Conservation (phyloP, 2,329 filamentous ascomycete genomes). For the Rhexocercosporidium sp. region DNA sequence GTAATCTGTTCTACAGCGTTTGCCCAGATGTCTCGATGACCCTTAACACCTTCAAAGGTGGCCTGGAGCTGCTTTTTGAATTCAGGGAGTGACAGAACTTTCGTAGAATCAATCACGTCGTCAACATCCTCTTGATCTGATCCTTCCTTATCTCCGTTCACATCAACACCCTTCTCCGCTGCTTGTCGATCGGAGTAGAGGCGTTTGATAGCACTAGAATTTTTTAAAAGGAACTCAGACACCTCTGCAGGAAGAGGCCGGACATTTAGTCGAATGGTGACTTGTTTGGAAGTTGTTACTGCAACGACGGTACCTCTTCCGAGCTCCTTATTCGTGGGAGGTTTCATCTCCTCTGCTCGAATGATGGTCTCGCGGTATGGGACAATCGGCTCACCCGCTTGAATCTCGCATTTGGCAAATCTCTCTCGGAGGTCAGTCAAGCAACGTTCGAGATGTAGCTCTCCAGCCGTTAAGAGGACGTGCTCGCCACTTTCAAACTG, state of each 20-base stretch:
- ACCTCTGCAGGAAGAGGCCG: slow-evolving; percentile 78
- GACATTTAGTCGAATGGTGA: slow-evolving; percentile 77
- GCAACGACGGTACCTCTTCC: slow-evolving; percentile 81
- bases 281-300: slow-evolving; percentile 83
- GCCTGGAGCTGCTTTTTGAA: slow-evolving; percentile 75
- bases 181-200: slow-evolving; percentile 75
- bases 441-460: slow-evolving; percentile 92
- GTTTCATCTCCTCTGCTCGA: slow-evolving; percentile 86
- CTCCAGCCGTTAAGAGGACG: slow-evolving; percentile 90
- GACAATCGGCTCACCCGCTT: slow-evolving; percentile 91
- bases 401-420: slow-evolving; percentile 93
- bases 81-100: slow-evolving; percentile 72
- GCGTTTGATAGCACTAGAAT: slow-evolving; percentile 77
- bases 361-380: slow-evolving; percentile 95
- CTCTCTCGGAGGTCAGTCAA: slow-evolving; percentile 90
- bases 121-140: slow-evolving; percentile 49
- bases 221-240: slow-evolving; percentile 84
- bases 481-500: slow-evolving; percentile 93
- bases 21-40: slow-evolving; percentile 77
- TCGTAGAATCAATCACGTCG: slow-evolving; percentile 61
- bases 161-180: slow-evolving; percentile 43
- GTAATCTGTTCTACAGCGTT: slow-evolving; percentile 79
- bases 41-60: slow-evolving; percentile 73
- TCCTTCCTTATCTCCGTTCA: slow-evolving; percentile 31
- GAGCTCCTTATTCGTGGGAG: slow-evolving; percentile 82